Evolutionary conservation across 352 stramenopile genomes (phyloP).

Genomic region (Pythium scleroteichum): DNA sequence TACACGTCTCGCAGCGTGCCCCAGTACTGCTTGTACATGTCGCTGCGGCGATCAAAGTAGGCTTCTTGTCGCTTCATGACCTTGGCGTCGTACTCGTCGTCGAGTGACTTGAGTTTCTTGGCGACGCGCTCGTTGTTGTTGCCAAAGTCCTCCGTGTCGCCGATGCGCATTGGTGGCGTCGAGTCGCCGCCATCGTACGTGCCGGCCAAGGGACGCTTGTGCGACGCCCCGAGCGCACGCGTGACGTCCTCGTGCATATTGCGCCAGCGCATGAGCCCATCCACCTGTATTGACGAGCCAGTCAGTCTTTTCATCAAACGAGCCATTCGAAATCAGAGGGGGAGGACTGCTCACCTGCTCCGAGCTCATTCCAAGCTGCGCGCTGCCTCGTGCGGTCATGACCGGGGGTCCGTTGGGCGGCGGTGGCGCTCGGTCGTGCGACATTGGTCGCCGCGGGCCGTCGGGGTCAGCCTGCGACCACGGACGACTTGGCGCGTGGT

Average conservation of each 20-base stretch:
- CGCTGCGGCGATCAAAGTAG: slow-evolving; percentile 50
- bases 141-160: slow-evolving; percentile 55
- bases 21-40: slow-evolving; percentile 74
- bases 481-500: slow-evolving; percentile 8
- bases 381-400: not conserved
- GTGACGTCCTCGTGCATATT: slow-evolving; percentile 80
- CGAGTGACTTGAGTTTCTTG: slow-evolving; percentile 72
- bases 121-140: slow-evolving; percentile 66
- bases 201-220: slow-evolving; percentile 28
- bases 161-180: slow-evolving; percentile 29
- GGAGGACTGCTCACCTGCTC: slow-evolving; percentile 14
- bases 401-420: not conserved
- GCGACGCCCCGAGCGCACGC: slow-evolving; percentile 37
- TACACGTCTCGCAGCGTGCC: slow-evolving; percentile 68
- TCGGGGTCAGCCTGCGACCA: slow-evolving; percentile 19
- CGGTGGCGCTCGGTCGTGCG: slow-evolving; percentile 11
- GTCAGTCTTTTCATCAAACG: not conserved
- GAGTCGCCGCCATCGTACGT: slow-evolving; percentile 8
- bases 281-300: slow-evolving; percentile 2
- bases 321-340: not conserved
- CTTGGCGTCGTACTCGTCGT: slow-evolving; percentile 74
- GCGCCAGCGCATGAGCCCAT: slow-evolving; percentile 32
- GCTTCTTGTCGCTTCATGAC: slow-evolving; percentile 37
- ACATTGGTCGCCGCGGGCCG: slow-evolving; percentile 10
- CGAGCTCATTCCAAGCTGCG: slow-evolving; percentile 11